Evolutionary conservation across 441 rosid genomes (phyloP), one percentile per base, ranked within the genome.

Genomic region (Hura crepitans): DNA sequence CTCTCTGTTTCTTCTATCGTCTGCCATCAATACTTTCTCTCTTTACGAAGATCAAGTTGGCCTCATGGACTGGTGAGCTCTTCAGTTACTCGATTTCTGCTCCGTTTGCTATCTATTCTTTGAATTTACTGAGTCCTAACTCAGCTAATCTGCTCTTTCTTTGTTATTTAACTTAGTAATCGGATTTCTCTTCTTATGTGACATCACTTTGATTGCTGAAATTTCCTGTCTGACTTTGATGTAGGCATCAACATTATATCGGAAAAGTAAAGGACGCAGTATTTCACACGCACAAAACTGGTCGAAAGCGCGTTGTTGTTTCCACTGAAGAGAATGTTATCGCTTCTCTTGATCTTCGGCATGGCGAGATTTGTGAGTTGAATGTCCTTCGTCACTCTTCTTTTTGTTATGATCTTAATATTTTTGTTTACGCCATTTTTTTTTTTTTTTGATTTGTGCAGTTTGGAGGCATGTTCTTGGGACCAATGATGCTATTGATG

Each of bases 21-120:
- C 82, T 37, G 62, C 81, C 12, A 62, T 64, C 65, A 72, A 79
- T 23, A 62, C 80, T 78, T 74, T 80, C 25, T 88, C 97, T 42
- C 92, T 96, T 50, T 93, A 82, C 69, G 99, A 91, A 81, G 99
- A 96, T 83, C 99, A 96, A 87, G 97, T 85, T 49, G 98, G 99
- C 65, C 96, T 96, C 82, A 82, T 86, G 87, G 99, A 96, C 77
- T 96, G 99, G 99, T 91, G 78, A 72, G 45, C 71, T 59, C 53
- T 33, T 31, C 18, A 60, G 47, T 47, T 35, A 55, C 59, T 56
- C 31, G n/a, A 42, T 67, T 67, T 59, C 55, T 31, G 23, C 42
- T 70, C 42, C n/a, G 46, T 54, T 59, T 18, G 35, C 27, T 37
- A 27, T 11, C n/a, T 56, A 13, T 13, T 25, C 0, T 14, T 65